Conservation (phyloP, 2,329 filamentous ascomycete genomes). For the Claviceps monticola region DNA sequence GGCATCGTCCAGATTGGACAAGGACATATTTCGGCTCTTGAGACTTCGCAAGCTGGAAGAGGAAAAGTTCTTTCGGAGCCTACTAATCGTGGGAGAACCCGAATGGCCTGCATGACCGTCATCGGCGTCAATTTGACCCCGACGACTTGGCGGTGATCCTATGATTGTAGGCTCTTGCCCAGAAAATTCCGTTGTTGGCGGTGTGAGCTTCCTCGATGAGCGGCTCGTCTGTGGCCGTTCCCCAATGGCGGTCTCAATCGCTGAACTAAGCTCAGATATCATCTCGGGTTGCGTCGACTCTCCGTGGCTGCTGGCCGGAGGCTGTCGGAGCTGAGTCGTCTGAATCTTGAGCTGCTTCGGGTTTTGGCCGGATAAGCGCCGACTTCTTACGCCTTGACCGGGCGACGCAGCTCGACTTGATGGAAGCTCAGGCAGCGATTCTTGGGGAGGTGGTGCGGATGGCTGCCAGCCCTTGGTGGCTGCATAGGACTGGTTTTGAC, state of each 20-base stretch:
- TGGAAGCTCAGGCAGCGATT: conserved; percentile 32
- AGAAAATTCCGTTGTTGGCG: conserved; percentile 3
- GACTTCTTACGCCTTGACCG: conserved; percentile 49
- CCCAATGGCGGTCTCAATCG: conserved; percentile 3
- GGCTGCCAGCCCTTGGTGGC: conserved; percentile 12
- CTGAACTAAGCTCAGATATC: conserved; percentile 6
- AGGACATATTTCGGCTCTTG: conserved; percentile 60
- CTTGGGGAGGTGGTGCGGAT: conserved; percentile 33
- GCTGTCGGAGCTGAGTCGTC: conserved; percentile 33
- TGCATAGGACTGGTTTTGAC: conserved; percentile 20
- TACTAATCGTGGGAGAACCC: conserved; percentile 37
- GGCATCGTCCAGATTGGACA: conserved; percentile 45
- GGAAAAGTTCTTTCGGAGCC: conserved; percentile 52
- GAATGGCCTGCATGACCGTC: conserved; percentile 28
- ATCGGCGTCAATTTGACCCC: conserved; percentile 21
- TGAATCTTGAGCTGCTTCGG: conserved; percentile 81
- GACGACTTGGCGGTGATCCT: conserved; percentile 20
- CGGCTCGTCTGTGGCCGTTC: conserved; percentile 5
- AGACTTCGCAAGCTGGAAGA: conserved; percentile 58
- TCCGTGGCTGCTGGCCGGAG: conserved; percentile 7
- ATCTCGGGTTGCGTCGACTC: background rate
- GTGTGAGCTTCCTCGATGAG: conserved; percentile 1
- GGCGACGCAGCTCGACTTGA: conserved; percentile 18
- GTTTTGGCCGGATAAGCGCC: conserved; percentile 69
- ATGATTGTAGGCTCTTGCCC: conserved; percentile 8